Evolutionary conservation across 2,329 filamentous ascomycete genomes (phyloP), one percentile per base, ranked within the genome.

Genomic region (Sporothrix globosa): DNA sequence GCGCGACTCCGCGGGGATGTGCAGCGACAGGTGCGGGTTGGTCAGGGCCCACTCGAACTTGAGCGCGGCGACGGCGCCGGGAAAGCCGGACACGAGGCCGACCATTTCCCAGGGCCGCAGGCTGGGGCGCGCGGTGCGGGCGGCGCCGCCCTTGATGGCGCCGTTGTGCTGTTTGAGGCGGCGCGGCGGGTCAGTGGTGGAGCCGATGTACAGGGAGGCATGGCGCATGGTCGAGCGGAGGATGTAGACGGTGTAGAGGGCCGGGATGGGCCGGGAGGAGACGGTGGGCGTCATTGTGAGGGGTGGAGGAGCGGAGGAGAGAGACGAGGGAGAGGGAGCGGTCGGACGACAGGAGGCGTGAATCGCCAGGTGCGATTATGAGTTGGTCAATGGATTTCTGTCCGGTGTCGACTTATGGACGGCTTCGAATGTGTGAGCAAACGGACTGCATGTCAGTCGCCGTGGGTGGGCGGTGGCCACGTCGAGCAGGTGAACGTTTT

Each of bases 11-110:
- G 85, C 80, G 14, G 91, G 86, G 70, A 97, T 93, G 77, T 97
- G 93, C 46, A 91, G 83, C 5, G 94, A 94, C 46, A 90, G 79
- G 77, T 96, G 91, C 1, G 93, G 88, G 77, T 98, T 93, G 74
- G 92, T 92, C 84, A 96, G 91, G 52, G 95, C 94, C 95, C 84
- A 96, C 91, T 98, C 95, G 77, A 99, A 98, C 77, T 98, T 95
- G 73, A 99, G 81, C 0, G 96, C 96, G 0, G 92, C 93, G 48
- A 95, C 88, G 76, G 90, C 90, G 74, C 91, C 95, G 0, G 92
- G 93, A 74, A 99, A 99, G 0, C 95, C 95, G 7, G 92, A 91
- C 1, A 98, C 91, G 6, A 97, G 83, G 53, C 88, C 89, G 2
- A 92, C 87, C 91, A 97, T 96, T 77, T 97, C 92, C 93, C 96